Base-by-base conservation (phyloP, 805 yeast genomes). In the Wickerhamomyces strasburgensis region DNA sequence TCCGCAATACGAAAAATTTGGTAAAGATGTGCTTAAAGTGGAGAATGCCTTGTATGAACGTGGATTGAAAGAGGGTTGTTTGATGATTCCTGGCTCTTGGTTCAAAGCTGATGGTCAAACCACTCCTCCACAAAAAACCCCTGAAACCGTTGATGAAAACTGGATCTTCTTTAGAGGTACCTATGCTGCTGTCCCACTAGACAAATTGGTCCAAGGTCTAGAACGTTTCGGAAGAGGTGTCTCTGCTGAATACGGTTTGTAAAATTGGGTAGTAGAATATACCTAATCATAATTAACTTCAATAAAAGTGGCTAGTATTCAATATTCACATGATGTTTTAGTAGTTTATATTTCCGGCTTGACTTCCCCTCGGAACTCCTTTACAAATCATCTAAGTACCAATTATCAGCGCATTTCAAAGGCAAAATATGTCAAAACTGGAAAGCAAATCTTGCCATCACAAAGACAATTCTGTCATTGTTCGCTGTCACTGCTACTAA, bases 61-160 rank as follows among this genome's bases (percentile, higher is more conserved):
- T 44, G 78, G 75, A 19, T 66, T 82, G 46, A 62, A 67, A 37
- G 61, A 65, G 38, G 89, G 89, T 31, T 72, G 78, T 48, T 65
- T 84, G 52, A 74, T 84, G 75, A 81, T 83, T 47, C 93, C 93
- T 29, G 94, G 93, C 33, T 75, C 84, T 26, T 84, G 90, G 93
- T 84, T 84, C 67, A 71, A 72, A 58, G 65, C 75, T 29, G 56
- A 56, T 4, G 81, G 78, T 40, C 68, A 73, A 42, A 70, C 80
- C 16, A 58, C 48, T 31, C 83, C 83, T 26, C 77, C 82, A 29
- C 87, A 78, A 56, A 40, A 21, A 53, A 55, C 18, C 34, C 68
- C 29, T 65, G 35, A 67, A 26, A 54, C 50, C 19, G 63, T 65
- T 37, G 58, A 67, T n/a, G 62, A 51, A 34, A 63, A 62, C 35